Percentiles rank a stretch among this genome's conserved stretches.
These are phyloP conservation scores for Sugiyamaella paludigena DNA, from an alignment of 1,139 yeast genomes.

Conservation along the genomic window DNA sequence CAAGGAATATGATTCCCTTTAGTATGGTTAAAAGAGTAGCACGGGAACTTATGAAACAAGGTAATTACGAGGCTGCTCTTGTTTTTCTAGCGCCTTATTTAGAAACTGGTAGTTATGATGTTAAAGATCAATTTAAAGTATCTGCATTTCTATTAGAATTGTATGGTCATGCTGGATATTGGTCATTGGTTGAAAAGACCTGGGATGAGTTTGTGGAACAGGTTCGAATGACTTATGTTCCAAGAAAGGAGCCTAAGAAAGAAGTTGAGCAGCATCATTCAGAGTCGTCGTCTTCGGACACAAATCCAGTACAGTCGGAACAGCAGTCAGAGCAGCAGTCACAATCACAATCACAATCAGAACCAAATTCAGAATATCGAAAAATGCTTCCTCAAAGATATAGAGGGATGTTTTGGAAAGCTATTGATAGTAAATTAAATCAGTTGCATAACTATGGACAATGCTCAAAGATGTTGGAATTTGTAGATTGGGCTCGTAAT, in stretches of 20 bases:
- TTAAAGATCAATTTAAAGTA: constrained; percentile 8
- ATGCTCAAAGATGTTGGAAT: constrained; percentile 30
- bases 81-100: constrained; percentile 17
- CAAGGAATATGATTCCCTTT: constrained; percentile 28
- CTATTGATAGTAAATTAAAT: constrained; percentile 34
- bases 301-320: neutral
- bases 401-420: constrained; percentile 27
- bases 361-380: neutral
- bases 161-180: constrained; percentile 16
- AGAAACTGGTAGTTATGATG: constrained; percentile 9
- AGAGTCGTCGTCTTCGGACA: neutral
- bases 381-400: constrained; percentile 22
- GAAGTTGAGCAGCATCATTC: too few relatives aligned
- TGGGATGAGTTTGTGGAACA: constrained; percentile 18
- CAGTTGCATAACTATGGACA: constrained; percentile 30
- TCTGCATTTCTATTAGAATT: constrained; percentile 16
- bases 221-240: constrained; percentile 8
- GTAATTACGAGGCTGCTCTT: constrained; percentile 17
- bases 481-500: constrained; percentile 34
- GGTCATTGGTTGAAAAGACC: constrained; percentile 16
- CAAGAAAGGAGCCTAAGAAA: neutral
- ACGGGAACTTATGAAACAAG: constrained; percentile 13
- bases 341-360: neutral
- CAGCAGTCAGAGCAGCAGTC: neutral
- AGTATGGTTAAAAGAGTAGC: constrained; percentile 24